A percentile compares a stretch with the other conserved stretches of the same genome.
Evolutionary conservation across 2,329 filamentous ascomycete species (phyloP).

Genomic region (Aspergillus niger): DNA sequence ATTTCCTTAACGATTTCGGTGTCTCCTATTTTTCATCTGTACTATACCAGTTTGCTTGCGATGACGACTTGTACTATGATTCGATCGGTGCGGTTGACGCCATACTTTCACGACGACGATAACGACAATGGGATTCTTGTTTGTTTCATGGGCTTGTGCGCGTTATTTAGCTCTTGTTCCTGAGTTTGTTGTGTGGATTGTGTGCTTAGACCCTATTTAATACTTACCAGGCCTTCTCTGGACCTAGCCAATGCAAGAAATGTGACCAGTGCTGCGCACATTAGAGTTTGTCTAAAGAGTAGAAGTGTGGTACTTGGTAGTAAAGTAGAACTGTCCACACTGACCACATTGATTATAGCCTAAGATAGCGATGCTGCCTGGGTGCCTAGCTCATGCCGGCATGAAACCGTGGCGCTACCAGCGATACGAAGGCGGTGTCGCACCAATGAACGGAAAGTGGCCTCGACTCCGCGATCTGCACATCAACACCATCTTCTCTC

Average conservation of each 20-base stretch:
- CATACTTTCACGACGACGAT: background rate
- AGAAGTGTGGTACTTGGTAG: background rate
- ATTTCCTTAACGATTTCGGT: conserved; percentile 13
- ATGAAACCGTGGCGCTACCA: conserved; percentile 12
- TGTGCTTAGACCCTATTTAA: conserved; percentile 4
- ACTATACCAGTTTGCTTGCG: conserved; percentile 7
- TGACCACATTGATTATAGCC: background rate
- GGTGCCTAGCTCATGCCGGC: background rate
- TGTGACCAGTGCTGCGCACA: background rate
- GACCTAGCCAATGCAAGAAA: background rate
- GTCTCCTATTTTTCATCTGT: conserved; percentile 1
- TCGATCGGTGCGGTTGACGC: background rate
- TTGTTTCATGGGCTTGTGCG: conserved; percentile 7
- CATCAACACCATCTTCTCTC: background rate
- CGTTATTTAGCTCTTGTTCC: conserved; percentile 3
- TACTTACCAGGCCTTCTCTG: background rate
- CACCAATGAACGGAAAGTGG: conserved; percentile 8
- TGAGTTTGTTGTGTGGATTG: conserved; percentile 9
- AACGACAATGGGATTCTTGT: conserved; percentile 6
- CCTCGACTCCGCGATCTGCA: conserved; percentile 14
- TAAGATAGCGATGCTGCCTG: background rate
- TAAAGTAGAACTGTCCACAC: background rate
- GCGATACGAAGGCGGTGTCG: conserved; percentile 12
- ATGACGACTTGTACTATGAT: conserved; percentile 5
- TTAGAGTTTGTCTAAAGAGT: background rate